Conservation (phyloP, 208 protist genomes). For the Phytomonas sp. region DNA sequence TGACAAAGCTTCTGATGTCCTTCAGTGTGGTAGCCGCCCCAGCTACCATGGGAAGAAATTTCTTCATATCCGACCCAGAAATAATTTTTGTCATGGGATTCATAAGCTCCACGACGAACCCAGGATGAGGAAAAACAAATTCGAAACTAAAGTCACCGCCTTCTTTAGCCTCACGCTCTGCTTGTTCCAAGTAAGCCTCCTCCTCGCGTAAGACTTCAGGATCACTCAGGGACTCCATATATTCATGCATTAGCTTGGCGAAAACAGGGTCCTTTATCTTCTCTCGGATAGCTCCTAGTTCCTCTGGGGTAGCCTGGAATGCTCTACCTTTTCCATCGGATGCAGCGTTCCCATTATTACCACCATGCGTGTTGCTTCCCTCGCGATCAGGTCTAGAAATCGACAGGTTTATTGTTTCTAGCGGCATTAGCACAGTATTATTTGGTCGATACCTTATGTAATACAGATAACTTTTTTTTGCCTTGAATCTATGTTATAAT, state of each 20-base stretch:
- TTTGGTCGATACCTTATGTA: background rate
- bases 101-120: constrained; percentile 77
- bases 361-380: constrained; percentile 1
- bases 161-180: constrained; percentile 72
- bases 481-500: background rate
- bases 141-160: constrained; percentile 87
- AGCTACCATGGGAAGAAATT: background rate
- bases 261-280: constrained; percentile 90
- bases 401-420: constrained; percentile 60
- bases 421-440: constrained; percentile 24
- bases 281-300: constrained; percentile 64
- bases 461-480: background rate
- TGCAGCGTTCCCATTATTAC: constrained; percentile 5
- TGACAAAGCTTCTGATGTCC: constrained; percentile 40
- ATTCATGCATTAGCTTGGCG: constrained; percentile 78
- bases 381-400: background rate
- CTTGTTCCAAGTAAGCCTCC: constrained; percentile 85
- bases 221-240: constrained; percentile 82
- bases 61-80: constrained; percentile 13
- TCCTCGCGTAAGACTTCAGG: constrained; percentile 80
- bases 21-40: constrained; percentile 1
- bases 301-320: constrained; percentile 69
- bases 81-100: constrained; percentile 40
- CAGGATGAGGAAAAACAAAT: constrained; percentile 77
- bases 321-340: constrained; percentile 5